Base-by-base conservation (phyloP, 2,329 filamentous ascomycete species). In the Fusarium sp. region DNA sequence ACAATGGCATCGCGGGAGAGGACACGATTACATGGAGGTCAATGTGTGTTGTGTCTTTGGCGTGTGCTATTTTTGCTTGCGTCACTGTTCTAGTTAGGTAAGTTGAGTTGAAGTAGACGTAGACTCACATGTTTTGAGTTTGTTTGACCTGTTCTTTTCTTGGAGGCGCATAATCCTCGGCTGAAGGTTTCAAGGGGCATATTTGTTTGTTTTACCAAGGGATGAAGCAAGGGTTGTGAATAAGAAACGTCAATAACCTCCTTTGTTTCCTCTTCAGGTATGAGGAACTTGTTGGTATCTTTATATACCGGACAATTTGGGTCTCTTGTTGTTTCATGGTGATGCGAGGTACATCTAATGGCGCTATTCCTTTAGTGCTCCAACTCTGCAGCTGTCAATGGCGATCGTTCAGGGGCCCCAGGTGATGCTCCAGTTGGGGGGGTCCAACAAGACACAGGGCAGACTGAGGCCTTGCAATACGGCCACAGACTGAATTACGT, bases 111-210 rank as follows among this genome's bases (percentile, higher is more conserved):
- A 31, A 54, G 35, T 38, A 67, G 45, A 38, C 44, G n/a, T 22
- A 54, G 59, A 75, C 59, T 54, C 51, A 63, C 62, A 74, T 74
- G 72, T 74, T 74, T 78, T 74, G 68, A 63, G 59, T 66, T 68
- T 68, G 70, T 66, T 62, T 74, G 72, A 69, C 51, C 51, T 51
- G 55, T 45, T 55, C 51, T 41, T 55, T 63, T 55, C 51, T 42
- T 24, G 12, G 35, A 54, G 48, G 60, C 76, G 76, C 76, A 77
- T 78, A 78, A 78, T 77, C 76, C 66, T 78, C 77, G 77, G 77
- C 70, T 76, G 54, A 69, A 59, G 49, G 59, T 75, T 69, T 76
- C 66, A 74, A 65, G 57, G 58, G 63, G 58, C 44, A 39, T 62
- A 51, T 55, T 36, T 68, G 45, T 62, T 31, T 51, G 62, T 63